Evolutionary conservation across 2,329 filamentous ascomycete species (phyloP), one percentile per base, ranked within the genome.

Genomic region (Zymoseptoria passerinii): DNA sequence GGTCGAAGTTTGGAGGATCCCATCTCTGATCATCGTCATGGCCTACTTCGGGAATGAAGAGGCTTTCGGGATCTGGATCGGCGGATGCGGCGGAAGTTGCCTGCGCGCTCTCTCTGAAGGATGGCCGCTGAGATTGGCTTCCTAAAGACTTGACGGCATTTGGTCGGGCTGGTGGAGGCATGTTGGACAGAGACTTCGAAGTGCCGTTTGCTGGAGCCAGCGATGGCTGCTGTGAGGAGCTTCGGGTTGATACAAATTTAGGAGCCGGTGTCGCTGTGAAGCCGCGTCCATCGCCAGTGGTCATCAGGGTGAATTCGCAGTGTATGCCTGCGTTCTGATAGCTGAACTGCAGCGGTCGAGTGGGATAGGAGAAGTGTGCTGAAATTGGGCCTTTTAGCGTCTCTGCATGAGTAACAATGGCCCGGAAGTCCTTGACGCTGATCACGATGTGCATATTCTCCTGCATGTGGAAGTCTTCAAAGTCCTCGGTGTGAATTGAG

Each of bases 221-320:
- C 18, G 67, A 67, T 29, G 67, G 59, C 60, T 68, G 67, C 29
- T 63, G 55, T n/a, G 66, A 68, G 6, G 64, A 61, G 23, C 59
- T 63, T 54, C 72, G 53, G 70, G 74, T 60, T 69, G 73, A 59
- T 68, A 73, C 54, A 70, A 75, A 57, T 73, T 77, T 56, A 73
- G 76, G 59, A 50, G 61, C 67, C 13, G 63, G 68, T 50, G 66
- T 65, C 16, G 63, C 68, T 4, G 77, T 73, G 4, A 71, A 66
- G 16, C 71, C 76, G 28, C 70, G 74, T 63, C 76, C 75, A 55
- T 90, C 87, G 13, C 88, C 89, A 8, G 88, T 84, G 0, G 89
- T 92, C 88, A 91, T 92, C 60, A 92, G 80, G 50, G 90, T 87
- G 66, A 91, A 92, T 63, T 92, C 86, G 71, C 85, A 89, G 44